Evolutionary conservation across 1,284 basidiomycete genomes (phyloP), one percentile per base, ranked within the genome.

Genomic region (Waitea zeae): DNA sequence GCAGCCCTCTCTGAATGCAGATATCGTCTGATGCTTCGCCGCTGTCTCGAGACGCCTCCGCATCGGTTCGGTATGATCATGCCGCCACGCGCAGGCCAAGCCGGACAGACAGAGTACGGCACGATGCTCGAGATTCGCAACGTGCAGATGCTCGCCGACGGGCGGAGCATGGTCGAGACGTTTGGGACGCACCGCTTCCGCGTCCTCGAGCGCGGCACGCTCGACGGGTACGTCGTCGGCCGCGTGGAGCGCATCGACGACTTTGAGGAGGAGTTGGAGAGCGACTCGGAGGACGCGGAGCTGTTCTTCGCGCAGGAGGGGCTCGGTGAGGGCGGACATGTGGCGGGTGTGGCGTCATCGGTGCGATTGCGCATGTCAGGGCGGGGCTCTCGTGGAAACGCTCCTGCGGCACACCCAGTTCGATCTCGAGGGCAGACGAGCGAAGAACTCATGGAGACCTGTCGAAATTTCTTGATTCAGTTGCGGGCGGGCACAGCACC

Each of bases 31-130:
- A 93, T 96, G 90, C 76, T 96, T 36, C 76, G 90, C 15, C 75
- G 90, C 3, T 89, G 83, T 50, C 73, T 96, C 35, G 78, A 86
- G 44, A 72, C 67, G 11, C 62, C 71, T 3, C 61, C 59, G 17
- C 84, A 82, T 11, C 60, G 64, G 15, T 95, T 97, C 51, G 92
- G 92, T 14, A 95, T 96, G 84, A 71, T 95, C 46, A 71, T 93
- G 58, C 73, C 75, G 1, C 58, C 61, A 2, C 57, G 65, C 28
- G 39, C 44, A 27, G 44, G 42, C 14, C 57, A 51, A 5, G 49
- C 58, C n/a, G 71, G 71, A 22, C 61, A 68, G 17, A 28, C 26
- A 34, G 75, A 82, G 39, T 96, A 82, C 54, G 90, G 90, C 2
- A 96, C 89, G 18, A 92, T 96, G 80, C 65, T 95, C 34, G 76